phyloP scores from a whole-genome alignment of 768 basidiomycete species.

The Tylopilus intermedius region DNA sequence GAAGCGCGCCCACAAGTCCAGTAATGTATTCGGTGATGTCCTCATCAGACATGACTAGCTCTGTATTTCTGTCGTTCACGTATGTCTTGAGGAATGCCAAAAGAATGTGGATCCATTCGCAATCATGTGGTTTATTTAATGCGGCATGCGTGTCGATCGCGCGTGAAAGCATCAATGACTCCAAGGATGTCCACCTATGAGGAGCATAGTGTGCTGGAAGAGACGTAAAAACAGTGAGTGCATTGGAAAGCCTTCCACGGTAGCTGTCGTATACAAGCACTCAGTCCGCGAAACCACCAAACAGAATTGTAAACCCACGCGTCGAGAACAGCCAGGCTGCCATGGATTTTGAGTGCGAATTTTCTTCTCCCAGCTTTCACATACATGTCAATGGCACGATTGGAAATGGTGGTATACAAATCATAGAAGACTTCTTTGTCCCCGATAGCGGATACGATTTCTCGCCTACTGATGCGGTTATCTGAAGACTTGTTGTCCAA shows the following conservation, averaged over 20 bases:
- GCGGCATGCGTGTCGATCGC: constrained; percentile 64
- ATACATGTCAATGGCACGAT: constrained; percentile 81
- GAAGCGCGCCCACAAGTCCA: constrained; percentile 46
- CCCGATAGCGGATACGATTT: constrained; percentile 54
- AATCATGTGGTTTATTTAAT: constrained; percentile 55
- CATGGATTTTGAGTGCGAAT: constrained; percentile 81
- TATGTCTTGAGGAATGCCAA: constrained; percentile 73
- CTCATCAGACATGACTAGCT: constrained; percentile 50
- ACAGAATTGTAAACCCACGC: constrained; percentile 50
- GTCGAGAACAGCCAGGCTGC: constrained; percentile 83
- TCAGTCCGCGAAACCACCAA: constrained; percentile 9
- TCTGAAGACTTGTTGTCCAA: constrained; percentile 21
- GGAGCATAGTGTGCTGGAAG: constrained; percentile 85
- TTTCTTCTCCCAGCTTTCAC: constrained; percentile 78
- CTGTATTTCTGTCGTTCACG: constrained; percentile 48
- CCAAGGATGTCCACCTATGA: constrained; percentile 74
- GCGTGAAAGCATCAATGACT: constrained; percentile 71
- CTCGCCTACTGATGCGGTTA: constrained; percentile 49
- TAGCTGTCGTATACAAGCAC: constrained; percentile 41
- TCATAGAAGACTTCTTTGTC: constrained; percentile 66
- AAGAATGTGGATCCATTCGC: constrained; percentile 77
- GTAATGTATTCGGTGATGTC: constrained; percentile 50
- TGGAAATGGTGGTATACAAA: constrained; percentile 68
- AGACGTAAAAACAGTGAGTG: constrained; percentile 67
- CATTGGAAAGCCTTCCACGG: constrained; percentile 57